Evolutionary conservation across 306 rosid genomes (phyloP), one percentile per base, ranked within the genome.

Genomic region (Lagenaria siceraria): DNA sequence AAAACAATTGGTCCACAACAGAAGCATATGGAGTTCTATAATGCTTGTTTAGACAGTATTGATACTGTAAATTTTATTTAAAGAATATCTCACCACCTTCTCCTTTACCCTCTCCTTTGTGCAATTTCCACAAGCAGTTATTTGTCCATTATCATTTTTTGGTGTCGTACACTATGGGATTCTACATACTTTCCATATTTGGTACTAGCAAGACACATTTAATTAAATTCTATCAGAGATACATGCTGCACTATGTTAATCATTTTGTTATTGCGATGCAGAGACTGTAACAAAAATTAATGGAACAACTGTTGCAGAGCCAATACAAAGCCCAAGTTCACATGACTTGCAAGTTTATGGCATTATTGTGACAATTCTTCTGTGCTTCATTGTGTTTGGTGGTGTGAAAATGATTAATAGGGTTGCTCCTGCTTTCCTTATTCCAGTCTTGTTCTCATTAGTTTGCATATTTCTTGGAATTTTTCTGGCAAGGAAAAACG

Each of bases 341-440:
- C 99, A 96, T 86, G 99, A 96, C 83, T 80, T 96, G 89, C 99
- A 96, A 89, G 84, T 96, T 68, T 96, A 96, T 77, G 99, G 99
- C 83, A 88, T 96, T 76, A 87, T 96, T 77, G 96, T 90, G 88
- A 92, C 99, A n/a, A 89, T 96, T 74, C 4, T 96, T 49, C 87
- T 96, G 68, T 92, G 98, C 93, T 92, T 96, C 85, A 80, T 96
- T 85, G 99, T 96, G 78, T 96, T 96, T 86, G 99, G 99, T 80
- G 99, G 99, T 66, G 99, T 92, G 79, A 96, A 89, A 87, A 96
- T 96, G 82, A 96, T 96, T 80, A 96, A 96, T 81, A 89, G 97
- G 88, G 99, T 96, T 82, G 99, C 99, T 1, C 99, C 99, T 71
- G 97, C 99, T 61, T 92, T 96, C 84, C 98, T 96, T 63, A 79